Evolutionary conservation across 306 rosid genomes (phyloP).

Genomic region (Casuarina equisetifolia): DNA sequence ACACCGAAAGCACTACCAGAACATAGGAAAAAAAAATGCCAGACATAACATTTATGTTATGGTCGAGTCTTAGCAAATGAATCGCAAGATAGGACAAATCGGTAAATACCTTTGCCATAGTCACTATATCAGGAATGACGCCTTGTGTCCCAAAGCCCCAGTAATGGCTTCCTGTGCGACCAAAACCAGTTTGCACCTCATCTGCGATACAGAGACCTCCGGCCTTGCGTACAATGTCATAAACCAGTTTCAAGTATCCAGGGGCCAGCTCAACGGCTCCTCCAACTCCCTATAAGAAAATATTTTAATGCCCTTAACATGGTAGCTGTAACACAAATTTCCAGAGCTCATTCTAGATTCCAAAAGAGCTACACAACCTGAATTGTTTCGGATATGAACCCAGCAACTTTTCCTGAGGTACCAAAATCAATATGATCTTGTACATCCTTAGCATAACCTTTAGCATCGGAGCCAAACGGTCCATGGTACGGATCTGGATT

Average conservation of each 20-base stretch:
- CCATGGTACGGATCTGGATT: conserved; percentile 93
- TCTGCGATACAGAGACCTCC: conserved; percentile 98
- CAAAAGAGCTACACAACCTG: conserved; percentile 44
- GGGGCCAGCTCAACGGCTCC: conserved; percentile 88
- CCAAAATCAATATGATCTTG: conserved; percentile 87
- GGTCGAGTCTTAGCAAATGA: conserved; percentile 6
- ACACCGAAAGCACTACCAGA: neutral
- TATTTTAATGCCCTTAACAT: neutral
- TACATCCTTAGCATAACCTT: conserved; percentile 66
- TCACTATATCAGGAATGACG: conserved; percentile 88
- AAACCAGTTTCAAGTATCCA: conserved; percentile 80
- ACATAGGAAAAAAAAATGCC: neutral
- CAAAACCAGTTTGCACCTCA: conserved; percentile 98
- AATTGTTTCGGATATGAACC: conserved; percentile 86
- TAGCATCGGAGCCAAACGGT: conserved; percentile 67
- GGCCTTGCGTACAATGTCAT: conserved; percentile 77
- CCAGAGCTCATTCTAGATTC: conserved; percentile 2
- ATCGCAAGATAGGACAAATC: neutral
- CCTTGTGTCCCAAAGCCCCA: conserved; percentile 97
- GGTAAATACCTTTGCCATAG: conserved; percentile 88
- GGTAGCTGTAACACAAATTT: neutral
- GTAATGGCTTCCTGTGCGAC: conserved; percentile 89
- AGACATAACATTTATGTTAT: conserved; percentile 15
- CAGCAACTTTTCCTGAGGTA: conserved; percentile 78
- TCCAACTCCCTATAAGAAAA: conserved; percentile 71